Evolutionary conservation across 768 basidiomycete genomes (phyloP), one percentile per base, ranked within the genome.

Genomic region (Panellus pusillus): DNA sequence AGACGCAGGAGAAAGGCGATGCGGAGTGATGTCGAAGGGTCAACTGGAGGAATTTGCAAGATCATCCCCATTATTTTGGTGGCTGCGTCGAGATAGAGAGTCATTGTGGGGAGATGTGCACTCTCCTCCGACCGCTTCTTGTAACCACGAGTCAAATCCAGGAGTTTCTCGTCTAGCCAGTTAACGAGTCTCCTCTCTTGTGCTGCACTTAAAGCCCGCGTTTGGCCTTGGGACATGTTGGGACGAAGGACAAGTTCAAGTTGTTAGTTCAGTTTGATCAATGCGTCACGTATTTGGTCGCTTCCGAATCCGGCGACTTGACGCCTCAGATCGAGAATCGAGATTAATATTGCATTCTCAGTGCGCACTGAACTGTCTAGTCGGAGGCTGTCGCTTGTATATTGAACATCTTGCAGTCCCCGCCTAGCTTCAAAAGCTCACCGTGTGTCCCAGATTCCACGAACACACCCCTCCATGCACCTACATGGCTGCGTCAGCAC

Each of bases 31-130:
- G 84, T 80, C 3, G 89, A 90, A 0, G 87, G 84, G 55, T 83
- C 81, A 14, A 87, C 66, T 12, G 90, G 89, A 0, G 89, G 90
- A 44, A 91, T 87, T 63, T 84, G 88, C 17, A 91, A 72, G 38
- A 89, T 76, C 43, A 92, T 64, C 0, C 79, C 74, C 11, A 91
- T 70, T 17, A 91, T 70, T 43, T 70, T 71, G 18, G 79, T 82
- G 28, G 78, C 74, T 3, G 82, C 79, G 24, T 75, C 74, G 28
- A 92, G 78, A 60, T 89, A 92, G 6, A 75, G 63, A 1, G 74
- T 53, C 15, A 91, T 73, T 0, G 86, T 87, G 32, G 79, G 78
- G 1, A 88, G 71, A 15, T 70, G 74, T 1, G 83, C 78, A 13
- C 75, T 76, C 5, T 71, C 72, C 52, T 82, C 74, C 38, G 53